These are phyloP conservation scores for Backusella macrospora DNA, from an alignment of 192 early-diverging fungal species.

Conservation along the genomic window DNA sequence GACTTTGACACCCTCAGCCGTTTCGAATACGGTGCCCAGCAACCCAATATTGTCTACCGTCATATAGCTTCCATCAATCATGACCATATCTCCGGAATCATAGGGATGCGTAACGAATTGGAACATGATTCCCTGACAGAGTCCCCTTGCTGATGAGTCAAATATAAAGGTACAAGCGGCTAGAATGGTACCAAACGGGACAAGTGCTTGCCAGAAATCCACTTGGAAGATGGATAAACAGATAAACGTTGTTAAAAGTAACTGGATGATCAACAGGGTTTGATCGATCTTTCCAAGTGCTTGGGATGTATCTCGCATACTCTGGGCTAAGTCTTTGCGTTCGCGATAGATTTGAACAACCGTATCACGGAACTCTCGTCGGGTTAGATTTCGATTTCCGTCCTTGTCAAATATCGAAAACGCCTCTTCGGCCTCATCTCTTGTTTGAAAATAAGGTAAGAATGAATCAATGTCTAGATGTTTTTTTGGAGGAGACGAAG, in stretches of 20 bases:
- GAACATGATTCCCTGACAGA: conserved; percentile 84
- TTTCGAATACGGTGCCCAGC: conserved; percentile 79
- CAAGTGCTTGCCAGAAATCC: conserved; percentile 30
- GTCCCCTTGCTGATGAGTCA: conserved; percentile 72
- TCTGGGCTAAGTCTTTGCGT: conserved; percentile 66
- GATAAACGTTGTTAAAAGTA: conserved; percentile 58
- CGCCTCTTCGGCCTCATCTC: conserved; percentile 73
- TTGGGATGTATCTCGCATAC: conserved; percentile 78
- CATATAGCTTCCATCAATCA: conserved; percentile 66
- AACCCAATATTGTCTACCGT: conserved; percentile 81
- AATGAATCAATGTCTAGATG: conserved; percentile 70
- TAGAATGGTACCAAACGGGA: conserved; percentile 45
- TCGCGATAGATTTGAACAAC: conserved; percentile 88
- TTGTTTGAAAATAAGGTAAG: conserved; percentile 71
- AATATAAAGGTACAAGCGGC: conserved; percentile 83
- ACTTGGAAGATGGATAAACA: conserved; percentile 50
- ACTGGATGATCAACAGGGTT: conserved; percentile 58
- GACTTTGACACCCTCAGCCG: conserved; percentile 77
- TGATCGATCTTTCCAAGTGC: conserved; percentile 81
- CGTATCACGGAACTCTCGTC: conserved; percentile 78
- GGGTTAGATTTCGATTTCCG: conserved; percentile 80
- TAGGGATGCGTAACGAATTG: conserved; percentile 80
- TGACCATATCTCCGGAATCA: conserved; percentile 77
- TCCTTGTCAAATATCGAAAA: conserved; percentile 90
- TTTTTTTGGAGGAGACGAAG: conserved; percentile 36